Evolutionary conservation across 129 eudicot genomes (phyloP), one percentile per base, ranked within the genome.

Genomic region (Flaveria ramosissima): DNA sequence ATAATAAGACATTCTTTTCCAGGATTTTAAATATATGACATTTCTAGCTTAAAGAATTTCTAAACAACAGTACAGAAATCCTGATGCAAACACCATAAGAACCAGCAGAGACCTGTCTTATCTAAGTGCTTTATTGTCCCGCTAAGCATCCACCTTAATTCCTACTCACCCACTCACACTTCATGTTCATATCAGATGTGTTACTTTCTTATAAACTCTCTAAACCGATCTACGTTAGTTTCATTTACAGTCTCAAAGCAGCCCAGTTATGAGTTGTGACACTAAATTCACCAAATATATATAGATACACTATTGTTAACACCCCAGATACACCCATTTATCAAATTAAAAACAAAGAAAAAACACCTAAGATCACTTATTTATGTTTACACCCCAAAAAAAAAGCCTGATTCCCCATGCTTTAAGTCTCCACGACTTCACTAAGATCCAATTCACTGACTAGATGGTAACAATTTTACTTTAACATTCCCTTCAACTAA

Each of bases 401-500:
- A 55, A 75, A 30, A 23, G 23, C 61, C 61, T 10, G 20, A 32
- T 71, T 71, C 52, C 0, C 11, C 68, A 26, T 13, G 13, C 55
- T 45, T 36, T 3, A 52, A 46, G 64, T 21, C 32, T 10, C 11
- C 7, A 77, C 43, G 5, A 2, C 62, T 56, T 13, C 4, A 8
- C 32, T 39, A 41, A 68, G 27, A 76, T 43, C 67, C 70, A 78
- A 9, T 11, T 50, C 30, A 80, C 16, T 36, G 6, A 39, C 15
- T 46, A 48, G 46, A 67, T 32, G 19, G 0, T n/a, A 56, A 19
- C 76, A 69, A 6, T 77, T 69, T 36, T 20, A 4, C 9, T 47
- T 56, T 9, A 19, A 73, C 50, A 73, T 11, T 46, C n/a, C 71
- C 61, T 70, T 10, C 23, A 80, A 75, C 71, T 53, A 62, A 65